A percentile compares a stretch with the other conserved stretches of the same genome.
These are phyloP conservation scores for Cyclotella baltica DNA, from an alignment of 108 stramenopile species.

Conservation along the genomic window DNA sequence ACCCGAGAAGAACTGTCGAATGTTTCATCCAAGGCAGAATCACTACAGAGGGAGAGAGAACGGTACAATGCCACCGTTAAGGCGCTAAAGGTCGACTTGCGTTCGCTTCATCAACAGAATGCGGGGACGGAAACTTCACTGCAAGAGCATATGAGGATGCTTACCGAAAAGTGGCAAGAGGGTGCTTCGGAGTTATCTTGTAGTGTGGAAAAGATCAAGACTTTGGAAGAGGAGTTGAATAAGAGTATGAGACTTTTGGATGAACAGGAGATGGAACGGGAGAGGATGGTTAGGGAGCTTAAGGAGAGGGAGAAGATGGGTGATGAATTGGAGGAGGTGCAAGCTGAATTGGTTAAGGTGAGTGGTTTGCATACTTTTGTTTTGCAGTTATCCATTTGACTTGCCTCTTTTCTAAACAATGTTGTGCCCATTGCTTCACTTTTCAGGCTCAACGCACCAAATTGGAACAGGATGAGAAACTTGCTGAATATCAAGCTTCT, in stretches of 20 bases:
- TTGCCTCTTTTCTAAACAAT: background rate
- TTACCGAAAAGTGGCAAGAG: constrained; percentile 46
- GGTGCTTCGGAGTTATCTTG: background rate
- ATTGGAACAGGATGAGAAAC: constrained; percentile 14
- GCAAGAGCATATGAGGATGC: constrained; percentile 51
- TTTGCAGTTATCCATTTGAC: background rate
- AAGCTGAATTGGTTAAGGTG: constrained; percentile 9
- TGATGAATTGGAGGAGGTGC: constrained; percentile 28
- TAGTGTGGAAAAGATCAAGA: constrained; percentile 21
- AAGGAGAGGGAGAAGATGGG: constrained; percentile 19
- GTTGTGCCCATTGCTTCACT: background rate
- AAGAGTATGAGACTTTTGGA: constrained; percentile 22
- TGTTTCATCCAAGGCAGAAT: constrained; percentile 32
- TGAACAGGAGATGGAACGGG: constrained; percentile 30
- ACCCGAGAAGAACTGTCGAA: constrained; percentile 2
- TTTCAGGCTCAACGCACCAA: constrained; percentile 22
- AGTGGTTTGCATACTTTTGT: too few relatives aligned
- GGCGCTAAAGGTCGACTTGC: constrained; percentile 48
- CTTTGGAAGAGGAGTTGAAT: constrained; percentile 36
- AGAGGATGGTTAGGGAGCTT: constrained; percentile 22
- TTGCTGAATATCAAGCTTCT: constrained; percentile 11
- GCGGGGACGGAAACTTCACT: constrained; percentile 46
- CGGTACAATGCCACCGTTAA: constrained; percentile 56
- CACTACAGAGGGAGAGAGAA: constrained; percentile 36
- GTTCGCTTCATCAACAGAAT: constrained; percentile 30